These are phyloP conservation scores for Nemophila menziesii DNA, from an alignment of 257 asterid genomes.

Conservation along the genomic window DNA sequence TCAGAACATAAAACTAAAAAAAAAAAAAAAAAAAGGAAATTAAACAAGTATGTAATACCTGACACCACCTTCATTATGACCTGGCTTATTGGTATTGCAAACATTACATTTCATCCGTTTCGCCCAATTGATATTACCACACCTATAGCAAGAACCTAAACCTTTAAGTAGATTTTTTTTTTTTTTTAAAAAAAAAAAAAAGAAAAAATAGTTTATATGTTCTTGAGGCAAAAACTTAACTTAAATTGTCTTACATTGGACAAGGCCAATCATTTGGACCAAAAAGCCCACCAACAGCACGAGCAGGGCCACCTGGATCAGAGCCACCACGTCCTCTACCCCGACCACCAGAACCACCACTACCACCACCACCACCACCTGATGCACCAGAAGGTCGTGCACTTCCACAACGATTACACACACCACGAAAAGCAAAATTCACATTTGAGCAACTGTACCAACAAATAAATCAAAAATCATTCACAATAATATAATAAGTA, in stretches of 20 bases:
- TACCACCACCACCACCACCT: conserved; percentile 64
- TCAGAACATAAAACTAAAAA: not conserved
- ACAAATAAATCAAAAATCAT: conserved; percentile 12
- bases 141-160: conserved; percentile 39
- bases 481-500: not conserved
- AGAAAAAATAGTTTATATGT: not conserved
- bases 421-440: conserved; percentile 98
- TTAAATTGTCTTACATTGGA: conserved; percentile 65
- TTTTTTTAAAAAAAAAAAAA: not conserved
- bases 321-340: conserved; percentile 76
- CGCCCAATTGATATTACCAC: conserved; percentile 97
- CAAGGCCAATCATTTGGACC: conserved; percentile 99
- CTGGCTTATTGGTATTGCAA: conserved; percentile 99
- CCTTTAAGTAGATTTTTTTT: conserved; percentile 6
- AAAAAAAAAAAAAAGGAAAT: not conserved
- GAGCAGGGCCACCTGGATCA: conserved; percentile 54
- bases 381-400: conserved; percentile 91
- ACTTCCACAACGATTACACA: conserved; percentile 94
- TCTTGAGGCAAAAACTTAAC: too few relatives aligned
- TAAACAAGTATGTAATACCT: conserved; percentile 32
- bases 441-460: conserved; percentile 86
- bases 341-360: conserved; percentile 72
- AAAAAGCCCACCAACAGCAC: conserved; percentile 69
- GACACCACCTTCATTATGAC: conserved; percentile 84
- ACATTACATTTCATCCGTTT: conserved; percentile 92